Percentiles rank a stretch among this genome's conserved stretches.
phyloP scores from a whole-genome alignment of 1,284 basidiomycete species.

The Microbotryum scabiosae region DNA sequence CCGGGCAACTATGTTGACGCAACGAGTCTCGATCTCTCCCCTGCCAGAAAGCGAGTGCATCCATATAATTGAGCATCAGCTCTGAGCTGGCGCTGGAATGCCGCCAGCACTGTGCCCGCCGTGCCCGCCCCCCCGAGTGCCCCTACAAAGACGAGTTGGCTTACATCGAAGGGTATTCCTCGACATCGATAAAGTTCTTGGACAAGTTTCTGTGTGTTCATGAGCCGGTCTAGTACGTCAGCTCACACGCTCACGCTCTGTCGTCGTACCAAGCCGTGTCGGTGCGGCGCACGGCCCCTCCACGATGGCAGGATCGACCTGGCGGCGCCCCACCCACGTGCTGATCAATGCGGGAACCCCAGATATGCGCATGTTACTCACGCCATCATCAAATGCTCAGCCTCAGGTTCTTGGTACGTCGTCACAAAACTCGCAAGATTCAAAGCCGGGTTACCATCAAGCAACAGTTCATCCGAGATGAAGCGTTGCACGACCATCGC shows the following conservation, averaged over 20 bases:
- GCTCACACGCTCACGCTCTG: too few relatives aligned
- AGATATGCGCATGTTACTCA: background rate
- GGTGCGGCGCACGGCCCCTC: too few relatives aligned
- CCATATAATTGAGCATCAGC: too few relatives aligned
- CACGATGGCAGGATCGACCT: background rate
- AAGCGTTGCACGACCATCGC: slow-evolving; percentile 21
- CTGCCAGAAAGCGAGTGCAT: background rate
- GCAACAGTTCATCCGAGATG: slow-evolving; percentile 20
- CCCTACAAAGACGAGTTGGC: too few relatives aligned
- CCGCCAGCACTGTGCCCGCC: too few relatives aligned
- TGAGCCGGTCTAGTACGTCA: too few relatives aligned
- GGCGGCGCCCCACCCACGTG: background rate
- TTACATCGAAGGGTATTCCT: slow-evolving; percentile 35
- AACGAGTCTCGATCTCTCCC: slow-evolving; percentile 49
- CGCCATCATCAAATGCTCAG: slow-evolving; percentile 36
- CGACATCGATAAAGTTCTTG: slow-evolving; percentile 39
- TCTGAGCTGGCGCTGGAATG: too few relatives aligned
- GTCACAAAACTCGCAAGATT: slow-evolving; percentile 32
- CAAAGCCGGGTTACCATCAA: slow-evolving; percentile 27
- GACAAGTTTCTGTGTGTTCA: slow-evolving; percentile 11
- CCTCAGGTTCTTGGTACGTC: slow-evolving; percentile 33
- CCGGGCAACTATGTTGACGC: slow-evolving; percentile 37
- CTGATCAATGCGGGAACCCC: background rate
- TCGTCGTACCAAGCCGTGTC: too few relatives aligned
- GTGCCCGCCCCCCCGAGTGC: too few relatives aligned